Conservation (phyloP, 106 monocot genomes). For the Allium sativum region DNA sequence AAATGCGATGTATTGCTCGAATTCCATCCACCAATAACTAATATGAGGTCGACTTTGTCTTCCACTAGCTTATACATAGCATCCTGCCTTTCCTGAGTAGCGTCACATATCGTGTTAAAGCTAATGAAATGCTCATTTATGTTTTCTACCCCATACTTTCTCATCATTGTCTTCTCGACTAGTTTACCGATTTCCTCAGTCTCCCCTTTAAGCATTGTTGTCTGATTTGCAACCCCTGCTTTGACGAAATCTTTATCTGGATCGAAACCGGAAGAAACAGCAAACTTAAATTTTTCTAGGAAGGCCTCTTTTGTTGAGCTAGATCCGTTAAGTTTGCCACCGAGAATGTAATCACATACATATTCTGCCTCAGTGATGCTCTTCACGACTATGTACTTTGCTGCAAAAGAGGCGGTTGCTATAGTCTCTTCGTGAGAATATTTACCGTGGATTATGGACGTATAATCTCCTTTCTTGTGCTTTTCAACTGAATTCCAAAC, state of each 20-base stretch:
- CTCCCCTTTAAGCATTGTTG: slow-evolving; percentile 99
- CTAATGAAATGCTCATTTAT: slow-evolving; percentile 77
- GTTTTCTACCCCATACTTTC: slow-evolving; percentile 72
- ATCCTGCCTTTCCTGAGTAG: slow-evolving; percentile 99
- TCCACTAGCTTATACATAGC: slow-evolving; percentile 97
- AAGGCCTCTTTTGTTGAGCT: slow-evolving; percentile 87
- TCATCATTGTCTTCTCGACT: slow-evolving; percentile 93
- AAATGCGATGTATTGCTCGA: slow-evolving; percentile 97
- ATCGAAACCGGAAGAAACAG: slow-evolving; percentile 82
- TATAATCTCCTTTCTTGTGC: slow-evolving; percentile 92
- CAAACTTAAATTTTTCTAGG: slow-evolving; percentile 78
- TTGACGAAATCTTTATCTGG: slow-evolving; percentile 76
- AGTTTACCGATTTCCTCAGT: slow-evolving; percentile 98
- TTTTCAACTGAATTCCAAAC: slow-evolving; percentile 97
- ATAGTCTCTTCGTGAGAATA: slow-evolving; percentile 94
- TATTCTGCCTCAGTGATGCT: slow-evolving; percentile 85
- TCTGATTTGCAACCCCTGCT: slow-evolving; percentile 97
- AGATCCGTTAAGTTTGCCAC: slow-evolving; percentile 84
- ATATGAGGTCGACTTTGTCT: slow-evolving; percentile 81
- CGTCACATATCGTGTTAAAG: slow-evolving; percentile 98
- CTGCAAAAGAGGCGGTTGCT: slow-evolving; percentile 95
- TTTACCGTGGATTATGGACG: slow-evolving; percentile 95
- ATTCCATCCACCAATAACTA: slow-evolving; percentile 99
- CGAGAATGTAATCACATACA: slow-evolving; percentile 96
- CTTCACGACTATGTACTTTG: slow-evolving; percentile 77